Percentiles rank a stretch among this genome's conserved stretches.
These are phyloP conservation scores for Mycena belliarum DNA, from an alignment of 768 basidiomycete genomes.

Conservation along the genomic window DNA sequence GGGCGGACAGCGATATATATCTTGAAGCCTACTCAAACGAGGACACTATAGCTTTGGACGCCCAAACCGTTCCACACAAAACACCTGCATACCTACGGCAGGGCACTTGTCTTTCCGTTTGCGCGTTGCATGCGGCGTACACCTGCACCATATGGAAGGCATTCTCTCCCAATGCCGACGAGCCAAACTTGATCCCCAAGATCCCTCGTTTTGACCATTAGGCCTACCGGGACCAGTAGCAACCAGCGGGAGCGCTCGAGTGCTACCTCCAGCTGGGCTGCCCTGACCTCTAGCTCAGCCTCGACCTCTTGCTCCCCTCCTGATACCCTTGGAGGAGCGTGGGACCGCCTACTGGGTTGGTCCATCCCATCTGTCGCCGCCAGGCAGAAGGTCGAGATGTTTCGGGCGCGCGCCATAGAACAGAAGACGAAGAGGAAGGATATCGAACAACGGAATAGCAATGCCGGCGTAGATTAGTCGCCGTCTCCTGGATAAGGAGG, in stretches of 20 bases:
- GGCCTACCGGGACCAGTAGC: background rate
- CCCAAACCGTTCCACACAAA: background rate
- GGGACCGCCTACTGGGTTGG: constrained; percentile 8
- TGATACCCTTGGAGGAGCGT: background rate
- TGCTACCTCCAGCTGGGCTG: no score
- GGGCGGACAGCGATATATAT: constrained; percentile 2
- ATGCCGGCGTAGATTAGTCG: no score
- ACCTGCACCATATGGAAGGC: constrained; percentile 3
- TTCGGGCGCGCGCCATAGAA: background rate
- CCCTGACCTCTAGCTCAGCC: background rate
- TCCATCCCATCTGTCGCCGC: background rate
- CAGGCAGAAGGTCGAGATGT: background rate
- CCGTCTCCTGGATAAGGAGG: background rate
- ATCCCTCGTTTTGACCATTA: background rate
- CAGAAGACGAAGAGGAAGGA: background rate
- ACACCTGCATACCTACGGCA: constrained; percentile 5
- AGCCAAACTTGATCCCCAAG: background rate
- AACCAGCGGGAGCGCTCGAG: background rate
- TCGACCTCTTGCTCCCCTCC: background rate
- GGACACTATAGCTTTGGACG: background rate
- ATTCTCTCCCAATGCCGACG: background rate
- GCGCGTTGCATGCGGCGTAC: constrained; percentile 5
- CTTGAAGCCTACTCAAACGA: background rate
- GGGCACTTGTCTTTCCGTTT: background rate
- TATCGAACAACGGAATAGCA: background rate